Evolutionary conservation across 441 rosid species (phyloP), one percentile per base, ranked within the genome.

Genomic region (Biscutella laevigata): DNA sequence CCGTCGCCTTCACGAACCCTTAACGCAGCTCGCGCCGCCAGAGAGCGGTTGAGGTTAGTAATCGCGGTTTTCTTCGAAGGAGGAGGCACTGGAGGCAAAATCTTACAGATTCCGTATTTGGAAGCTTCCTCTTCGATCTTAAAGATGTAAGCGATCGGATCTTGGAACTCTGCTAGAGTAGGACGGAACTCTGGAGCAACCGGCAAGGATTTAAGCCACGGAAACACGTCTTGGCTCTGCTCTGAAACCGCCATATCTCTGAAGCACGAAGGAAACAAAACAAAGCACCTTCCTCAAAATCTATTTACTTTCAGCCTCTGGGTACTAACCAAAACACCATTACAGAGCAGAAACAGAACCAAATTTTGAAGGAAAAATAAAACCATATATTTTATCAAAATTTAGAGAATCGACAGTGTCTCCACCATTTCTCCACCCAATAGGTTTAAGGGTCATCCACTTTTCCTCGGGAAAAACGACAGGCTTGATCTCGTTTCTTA

Each of bases 91-190:
- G 99, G 99, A 20, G 99, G 99, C 24, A 92, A 74, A 55, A 92
- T 92, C 78, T 92, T 92, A 76, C 99, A 92, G 82, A 92, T 92
- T 68, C 97, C 97, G 28, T 79, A 92, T 60, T 55, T 72, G 13
- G 99, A 80, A 44, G 99, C 99, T 66, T 92, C 99, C 35, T 84
- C 86, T 65, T 92, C 99, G 82, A 92, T 88, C 79, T 92, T 92
- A 57, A 79, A 81, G 73, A 92, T 92, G 94, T 92, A 92, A 51
- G 97, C 88, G 64, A 92, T 92, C 64, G 97, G 97, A 88, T 92
- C 97, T 84, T 88, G 99, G 52, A 92, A 92, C 84, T 92, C 99
- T 2, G 86, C 74, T 2, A 71, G 57, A 30, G 92, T 80, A 7
- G 97, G 99, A 53, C 75, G 84, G 60, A 77, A 92, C 72, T 92